phyloP scores from a whole-genome alignment of 169 alveolate species.

The Perkinsus marinus region DNA sequence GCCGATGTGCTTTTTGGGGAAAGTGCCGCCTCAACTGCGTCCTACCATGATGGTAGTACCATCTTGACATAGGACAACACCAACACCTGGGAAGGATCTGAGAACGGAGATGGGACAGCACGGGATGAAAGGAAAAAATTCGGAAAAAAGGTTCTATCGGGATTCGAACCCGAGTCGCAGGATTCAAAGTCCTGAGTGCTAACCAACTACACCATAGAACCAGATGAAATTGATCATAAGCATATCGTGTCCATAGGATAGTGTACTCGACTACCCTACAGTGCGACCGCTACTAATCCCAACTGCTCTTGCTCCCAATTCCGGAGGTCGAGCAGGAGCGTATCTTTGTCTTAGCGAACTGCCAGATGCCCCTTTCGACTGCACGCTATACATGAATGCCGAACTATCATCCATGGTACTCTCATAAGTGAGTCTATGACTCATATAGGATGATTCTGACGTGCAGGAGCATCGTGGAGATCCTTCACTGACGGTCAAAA shows the following conservation, averaged over 20 bases:
- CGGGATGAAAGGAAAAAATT: not conserved
- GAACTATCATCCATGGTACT: too few relatives aligned
- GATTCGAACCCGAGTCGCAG: not conserved
- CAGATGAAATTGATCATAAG: not conserved
- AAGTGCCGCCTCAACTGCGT: not conserved
- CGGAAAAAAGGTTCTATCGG: not conserved
- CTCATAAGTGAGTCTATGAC: too few relatives aligned
- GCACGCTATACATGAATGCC: not conserved
- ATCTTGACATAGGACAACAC: not conserved
- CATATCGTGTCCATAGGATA: not conserved
- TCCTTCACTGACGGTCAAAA: too few relatives aligned
- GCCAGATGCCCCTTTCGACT: not conserved
- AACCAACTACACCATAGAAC: not conserved
- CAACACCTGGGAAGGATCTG: not conserved
- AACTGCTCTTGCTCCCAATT: not conserved
- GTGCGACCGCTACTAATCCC: not conserved
- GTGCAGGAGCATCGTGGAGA: too few relatives aligned
- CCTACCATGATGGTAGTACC: too few relatives aligned
- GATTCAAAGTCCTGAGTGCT: not conserved
- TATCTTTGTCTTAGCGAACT: not conserved
- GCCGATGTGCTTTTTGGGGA: not conserved
- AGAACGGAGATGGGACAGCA: not conserved
- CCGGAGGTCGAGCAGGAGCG: not conserved
- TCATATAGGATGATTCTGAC: too few relatives aligned
- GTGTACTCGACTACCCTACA: not conserved